A percentile compares a stretch with the other conserved stretches of the same genome.
These are phyloP conservation scores for Trichoderma aggressivum DNA, from an alignment of 2,329 filamentous ascomycete genomes.

Conservation along the genomic window DNA sequence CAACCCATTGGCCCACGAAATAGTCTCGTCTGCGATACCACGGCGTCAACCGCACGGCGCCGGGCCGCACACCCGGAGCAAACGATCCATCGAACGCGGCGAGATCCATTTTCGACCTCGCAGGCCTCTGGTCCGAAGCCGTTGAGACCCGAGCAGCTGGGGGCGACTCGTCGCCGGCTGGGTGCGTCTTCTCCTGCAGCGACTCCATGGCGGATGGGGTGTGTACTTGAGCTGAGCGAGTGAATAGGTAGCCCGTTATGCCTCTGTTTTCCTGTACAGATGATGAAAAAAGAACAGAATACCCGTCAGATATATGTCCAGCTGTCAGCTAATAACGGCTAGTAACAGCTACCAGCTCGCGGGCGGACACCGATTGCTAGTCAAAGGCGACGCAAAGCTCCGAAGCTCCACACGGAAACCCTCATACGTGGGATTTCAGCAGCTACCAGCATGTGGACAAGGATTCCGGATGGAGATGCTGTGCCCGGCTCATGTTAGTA, in stretches of 20 bases:
- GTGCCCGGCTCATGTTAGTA: background rate
- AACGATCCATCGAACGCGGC: slow-evolving; percentile 26
- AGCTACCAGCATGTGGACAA: background rate
- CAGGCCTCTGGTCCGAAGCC: background rate
- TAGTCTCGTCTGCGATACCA: slow-evolving; percentile 29
- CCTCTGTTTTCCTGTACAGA: background rate
- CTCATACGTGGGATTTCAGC: background rate
- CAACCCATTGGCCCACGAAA: slow-evolving; percentile 26
- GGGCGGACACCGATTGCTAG: background rate
- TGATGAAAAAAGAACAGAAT: background rate
- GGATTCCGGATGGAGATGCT: background rate
- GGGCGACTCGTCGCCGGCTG: background rate
- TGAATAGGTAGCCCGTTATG: background rate
- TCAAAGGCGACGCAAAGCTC: background rate
- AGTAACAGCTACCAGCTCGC: background rate
- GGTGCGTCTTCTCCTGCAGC: background rate
- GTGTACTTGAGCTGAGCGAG: background rate
- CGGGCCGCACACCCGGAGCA: slow-evolving; percentile 21
- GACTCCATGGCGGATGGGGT: background rate
- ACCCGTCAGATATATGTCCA: background rate
- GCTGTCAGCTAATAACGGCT: background rate
- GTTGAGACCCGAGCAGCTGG: background rate
- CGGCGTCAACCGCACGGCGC: slow-evolving; percentile 15
- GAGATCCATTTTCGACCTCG: slow-evolving; percentile 2
- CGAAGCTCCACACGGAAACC: background rate